These are phyloP conservation scores for Nannochloris sp. DNA, from an alignment of 139 green algal genomes.

Conservation along the genomic window DNA sequence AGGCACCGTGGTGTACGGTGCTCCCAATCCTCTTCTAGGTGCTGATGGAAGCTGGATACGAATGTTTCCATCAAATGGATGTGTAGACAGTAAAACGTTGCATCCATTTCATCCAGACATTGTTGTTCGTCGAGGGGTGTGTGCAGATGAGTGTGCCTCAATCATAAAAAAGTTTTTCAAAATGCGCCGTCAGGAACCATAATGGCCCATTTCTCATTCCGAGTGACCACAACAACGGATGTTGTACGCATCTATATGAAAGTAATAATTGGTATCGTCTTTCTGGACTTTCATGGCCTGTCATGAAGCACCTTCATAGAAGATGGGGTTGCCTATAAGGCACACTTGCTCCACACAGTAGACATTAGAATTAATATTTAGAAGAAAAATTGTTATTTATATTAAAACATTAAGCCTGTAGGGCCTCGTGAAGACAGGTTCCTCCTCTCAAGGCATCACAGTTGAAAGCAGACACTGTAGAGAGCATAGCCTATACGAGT, in stretches of 20 bases:
- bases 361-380: not conserved
- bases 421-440: too few relatives aligned
- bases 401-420: too few relatives aligned
- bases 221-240: not conserved
- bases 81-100: not conserved
- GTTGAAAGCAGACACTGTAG: too few relatives aligned
- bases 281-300: too few relatives aligned
- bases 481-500: too few relatives aligned
- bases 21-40: slow-evolving; percentile 64
- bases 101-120: slow-evolving; percentile 62
- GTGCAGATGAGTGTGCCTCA: slow-evolving; percentile 43
- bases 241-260: too few relatives aligned
- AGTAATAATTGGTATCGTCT: too few relatives aligned
- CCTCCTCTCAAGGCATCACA: too few relatives aligned
- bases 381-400: slow-evolving; percentile 1
- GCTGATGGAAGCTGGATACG: slow-evolving; percentile 78
- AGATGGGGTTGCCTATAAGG: too few relatives aligned
- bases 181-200: slow-evolving; percentile 9
- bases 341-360: not conserved
- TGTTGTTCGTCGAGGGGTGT: slow-evolving; percentile 44
- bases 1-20: slow-evolving; percentile 74
- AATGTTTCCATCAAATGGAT: slow-evolving; percentile 31
- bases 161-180: slow-evolving; percentile 65
- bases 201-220: not conserved
- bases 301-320: too few relatives aligned